Evolutionary conservation across 73 alveolate genomes (phyloP), one percentile per base, ranked within the genome.

Genomic region (Paramecium tetraurelia): DNA sequence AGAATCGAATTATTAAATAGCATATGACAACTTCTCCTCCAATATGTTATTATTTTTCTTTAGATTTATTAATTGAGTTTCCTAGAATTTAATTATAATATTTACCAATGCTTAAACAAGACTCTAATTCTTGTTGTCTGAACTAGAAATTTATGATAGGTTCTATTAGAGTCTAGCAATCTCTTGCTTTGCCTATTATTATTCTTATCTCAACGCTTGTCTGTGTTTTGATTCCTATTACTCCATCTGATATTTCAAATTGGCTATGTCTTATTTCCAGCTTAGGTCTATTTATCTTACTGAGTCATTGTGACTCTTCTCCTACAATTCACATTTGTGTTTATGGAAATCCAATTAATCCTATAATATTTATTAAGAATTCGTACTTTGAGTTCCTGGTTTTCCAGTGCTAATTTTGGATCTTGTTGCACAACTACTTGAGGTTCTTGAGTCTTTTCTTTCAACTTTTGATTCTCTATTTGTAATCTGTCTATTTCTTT

Each of bases 231-330:
- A 22, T 31, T 80, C 90, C 53, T 80, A 24, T 24, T 80, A 80
- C 11, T 80, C 90, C 31, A 80, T 24, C 31, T 14, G 14, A 18
- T 80, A 41, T 43, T 46, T 80, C 43, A 80, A 12, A 27, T 33
- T 43, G 18, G 90, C 46, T 21, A 80, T 46, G 46, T 80, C 90
- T 80, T 40, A 80, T 46, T 80, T 80, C 90, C 90, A 80, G 20
- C 72, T 80, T 43, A 80, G 11, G 20, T 80, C 90, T 4, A 80
- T 33, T 80, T 80, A 40, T 80, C 57, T 80, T 12, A 80, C 72
- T 43, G 90, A 24, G 21, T 80, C 90, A 22, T 22, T 48, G n/a
- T 80, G 76, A 44, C 57, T 43, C 48, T 80, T 80, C 76, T 80
- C 70, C 16, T 80, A 41, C 2, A 80, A 38, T 9, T 43, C 76